These are phyloP conservation scores for Batrachochytrium dendrobatidis DNA, from an alignment of 371 early-diverging fungal species.

Conservation along the genomic window DNA sequence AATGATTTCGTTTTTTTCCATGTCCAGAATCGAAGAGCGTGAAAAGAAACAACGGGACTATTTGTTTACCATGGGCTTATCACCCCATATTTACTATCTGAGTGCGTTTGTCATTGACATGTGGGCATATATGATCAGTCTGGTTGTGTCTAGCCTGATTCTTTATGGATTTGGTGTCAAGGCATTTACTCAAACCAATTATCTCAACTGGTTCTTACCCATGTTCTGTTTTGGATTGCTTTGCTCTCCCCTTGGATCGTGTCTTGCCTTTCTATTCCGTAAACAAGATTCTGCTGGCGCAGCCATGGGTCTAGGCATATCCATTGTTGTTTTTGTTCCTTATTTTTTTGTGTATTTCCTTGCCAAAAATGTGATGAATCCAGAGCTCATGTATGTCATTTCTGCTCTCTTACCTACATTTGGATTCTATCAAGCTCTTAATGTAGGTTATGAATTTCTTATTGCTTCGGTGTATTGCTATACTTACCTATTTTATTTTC, in stretches of 20 bases:
- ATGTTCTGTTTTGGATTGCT: not conserved
- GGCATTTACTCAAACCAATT: not conserved
- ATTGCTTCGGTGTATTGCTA: not conserved
- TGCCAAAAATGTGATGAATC: constrained; percentile 2
- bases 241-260: not conserved
- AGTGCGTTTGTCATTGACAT: constrained; percentile 11
- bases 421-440: constrained; percentile 33
- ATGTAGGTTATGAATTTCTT: constrained; percentile 9
- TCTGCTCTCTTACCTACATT: constrained; percentile 24
- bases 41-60: not conserved
- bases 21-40: not conserved
- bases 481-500: not conserved
- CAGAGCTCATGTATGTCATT: constrained; percentile 5
- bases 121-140: not conserved
- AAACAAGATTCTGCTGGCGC: not conserved
- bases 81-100: not conserved
- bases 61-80: constrained; percentile 2
- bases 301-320: not conserved
- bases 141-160: not conserved
- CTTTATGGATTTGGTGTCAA: not conserved
- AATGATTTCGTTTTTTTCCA: not conserved
- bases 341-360: constrained; percentile 37
- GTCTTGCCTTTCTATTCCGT: not conserved
- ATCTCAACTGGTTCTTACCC: constrained; percentile 1
- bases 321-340: constrained; percentile 28